Percentiles rank a stretch among this genome's conserved stretches.
phyloP scores from a whole-genome alignment of 192 early-diverging fungal species.

The Backusella australiensis region DNA sequence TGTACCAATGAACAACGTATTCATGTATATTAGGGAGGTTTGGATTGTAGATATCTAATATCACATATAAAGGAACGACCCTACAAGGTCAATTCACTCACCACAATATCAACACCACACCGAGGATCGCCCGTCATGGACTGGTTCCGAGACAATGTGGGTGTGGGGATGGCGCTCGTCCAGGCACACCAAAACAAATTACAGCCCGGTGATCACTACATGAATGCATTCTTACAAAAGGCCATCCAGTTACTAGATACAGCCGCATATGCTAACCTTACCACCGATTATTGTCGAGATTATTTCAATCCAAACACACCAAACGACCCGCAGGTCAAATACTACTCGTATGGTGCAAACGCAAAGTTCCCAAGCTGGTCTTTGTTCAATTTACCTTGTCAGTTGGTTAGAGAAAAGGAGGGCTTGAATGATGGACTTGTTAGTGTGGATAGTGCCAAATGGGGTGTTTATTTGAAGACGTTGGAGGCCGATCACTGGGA shows the following conservation, averaged over 20 bases:
- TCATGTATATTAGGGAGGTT: conserved; percentile 64
- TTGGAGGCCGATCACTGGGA: conserved; percentile 90
- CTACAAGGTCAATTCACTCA: conserved; percentile 77
- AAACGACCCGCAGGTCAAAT: conserved; percentile 69
- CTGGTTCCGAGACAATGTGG: conserved; percentile 85
- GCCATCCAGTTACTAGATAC: conserved; percentile 69
- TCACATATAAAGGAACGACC: conserved; percentile 70
- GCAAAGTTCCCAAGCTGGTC: conserved; percentile 64
- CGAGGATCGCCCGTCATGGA: conserved; percentile 93
- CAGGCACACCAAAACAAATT: conserved; percentile 4
- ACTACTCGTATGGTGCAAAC: conserved; percentile 79
- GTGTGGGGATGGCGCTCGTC: conserved; percentile 60
- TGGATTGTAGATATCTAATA: conserved; percentile 92
- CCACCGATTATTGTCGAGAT: conserved; percentile 80
- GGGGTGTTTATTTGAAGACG: conserved; percentile 85
- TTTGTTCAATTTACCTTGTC: conserved; percentile 72
- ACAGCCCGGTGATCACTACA: neutral
- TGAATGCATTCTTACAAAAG: neutral
- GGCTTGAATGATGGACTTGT: conserved; percentile 95
- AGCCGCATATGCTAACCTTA: conserved; percentile 90
- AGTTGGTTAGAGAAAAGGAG: conserved; percentile 74
- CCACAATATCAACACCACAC: conserved; percentile 94
- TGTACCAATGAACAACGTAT: neutral
- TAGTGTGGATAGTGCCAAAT: conserved; percentile 74
- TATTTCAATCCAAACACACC: conserved; percentile 89